Evolutionary conservation across 108 stramenopile species (phyloP).

Genomic region (Fistulifera solaris): DNA sequence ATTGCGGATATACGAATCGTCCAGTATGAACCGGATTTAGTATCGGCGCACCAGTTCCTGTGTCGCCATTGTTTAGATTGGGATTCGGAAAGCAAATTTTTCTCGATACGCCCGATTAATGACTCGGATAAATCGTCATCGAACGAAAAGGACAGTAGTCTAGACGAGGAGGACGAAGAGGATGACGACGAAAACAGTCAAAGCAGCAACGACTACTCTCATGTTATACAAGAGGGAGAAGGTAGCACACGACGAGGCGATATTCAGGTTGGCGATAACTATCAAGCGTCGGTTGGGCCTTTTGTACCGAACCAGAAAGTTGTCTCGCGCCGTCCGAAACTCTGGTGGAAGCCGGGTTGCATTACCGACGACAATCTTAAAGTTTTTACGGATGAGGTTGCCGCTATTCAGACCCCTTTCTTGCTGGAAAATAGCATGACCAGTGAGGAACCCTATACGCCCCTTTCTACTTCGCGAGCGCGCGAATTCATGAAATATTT

Average conservation of each 20-base stretch:
- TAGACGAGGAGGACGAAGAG: not conserved
- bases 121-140: not conserved
- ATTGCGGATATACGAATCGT: not conserved
- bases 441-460: conserved; percentile 31
- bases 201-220: not conserved
- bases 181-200: conserved; percentile 1
- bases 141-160: not conserved
- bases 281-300: conserved; percentile 54
- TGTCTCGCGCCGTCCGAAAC: conserved; percentile 28
- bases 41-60: not conserved
- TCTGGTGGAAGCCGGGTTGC: conserved; percentile 56
- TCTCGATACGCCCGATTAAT: not conserved
- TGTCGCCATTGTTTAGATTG: not conserved
- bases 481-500: conserved; percentile 16
- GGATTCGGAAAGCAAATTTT: not conserved
- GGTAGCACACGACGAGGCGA: conserved; percentile 14
- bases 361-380: conserved; percentile 27
- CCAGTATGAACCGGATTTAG: not conserved
- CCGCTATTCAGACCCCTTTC: conserved; percentile 31
- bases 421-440: conserved; percentile 26
- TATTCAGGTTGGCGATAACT: conserved; percentile 57
- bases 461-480: conserved; percentile 22
- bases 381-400: conserved; percentile 33
- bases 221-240: conserved; percentile 7
- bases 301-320: conserved; percentile 23